A percentile compares a stretch with the other conserved stretches of the same genome.
Conservation (phyloP, 805 yeast species). For the Candida andamanensis region DNA sequence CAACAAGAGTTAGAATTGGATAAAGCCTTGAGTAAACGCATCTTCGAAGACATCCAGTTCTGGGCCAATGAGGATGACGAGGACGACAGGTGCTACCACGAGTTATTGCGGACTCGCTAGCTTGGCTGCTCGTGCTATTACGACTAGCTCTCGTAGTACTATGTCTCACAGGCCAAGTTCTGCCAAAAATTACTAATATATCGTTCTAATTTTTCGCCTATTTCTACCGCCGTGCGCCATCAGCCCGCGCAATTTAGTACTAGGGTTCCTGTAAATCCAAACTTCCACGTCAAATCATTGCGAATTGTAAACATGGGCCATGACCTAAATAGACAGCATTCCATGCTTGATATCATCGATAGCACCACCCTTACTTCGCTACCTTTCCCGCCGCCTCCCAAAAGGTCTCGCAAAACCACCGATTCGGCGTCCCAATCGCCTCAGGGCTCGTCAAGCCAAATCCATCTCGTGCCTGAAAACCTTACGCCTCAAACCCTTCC, state of each 20-base stretch:
- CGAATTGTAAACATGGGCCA: too few relatives aligned
- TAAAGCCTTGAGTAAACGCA: conserved; percentile 47
- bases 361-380: conserved; percentile 45
- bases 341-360: conserved; percentile 45
- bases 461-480: neutral
- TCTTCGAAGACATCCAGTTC: conserved; percentile 56
- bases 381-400: conserved; percentile 49
- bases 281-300: too few relatives aligned
- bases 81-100: conserved; percentile 16
- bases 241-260: too few relatives aligned
- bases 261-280: too few relatives aligned
- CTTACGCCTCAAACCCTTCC: neutral
- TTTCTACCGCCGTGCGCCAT: too few relatives aligned
- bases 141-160: too few relatives aligned
- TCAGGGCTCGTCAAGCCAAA: too few relatives aligned
- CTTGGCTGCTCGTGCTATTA: too few relatives aligned
- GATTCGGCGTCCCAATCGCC: neutral
- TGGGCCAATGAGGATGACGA: conserved; percentile 56
- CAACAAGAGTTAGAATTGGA: conserved; percentile 58
- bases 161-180: too few relatives aligned
- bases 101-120: too few relatives aligned
- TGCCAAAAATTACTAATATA: too few relatives aligned
- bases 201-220: too few relatives aligned
- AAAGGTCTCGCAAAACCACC: conserved; percentile 1
- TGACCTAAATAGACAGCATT: conserved; percentile 27